Percentiles rank a stretch among this genome's conserved stretches.
Conservation (phyloP, 164 flowering plant genomes). For the Annona cherimola region DNA sequence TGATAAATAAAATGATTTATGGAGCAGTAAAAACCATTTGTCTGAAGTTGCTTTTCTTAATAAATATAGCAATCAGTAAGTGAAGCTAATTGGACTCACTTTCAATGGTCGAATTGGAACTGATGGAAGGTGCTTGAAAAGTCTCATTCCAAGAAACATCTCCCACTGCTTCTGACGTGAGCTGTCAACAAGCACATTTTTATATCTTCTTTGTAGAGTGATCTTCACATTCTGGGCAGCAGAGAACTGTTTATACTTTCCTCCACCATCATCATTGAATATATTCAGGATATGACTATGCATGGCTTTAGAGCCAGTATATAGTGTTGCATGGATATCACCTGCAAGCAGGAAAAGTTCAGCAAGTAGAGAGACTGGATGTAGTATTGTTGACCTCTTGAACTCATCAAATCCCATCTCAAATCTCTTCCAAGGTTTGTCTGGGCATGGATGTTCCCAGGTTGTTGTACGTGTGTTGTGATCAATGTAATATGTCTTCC, state of each 20-base stretch:
- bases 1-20: no score
- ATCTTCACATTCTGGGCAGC: conserved; percentile 93
- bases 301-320: conserved; percentile 99
- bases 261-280: conserved; percentile 86
- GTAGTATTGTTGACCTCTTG: conserved; percentile 78
- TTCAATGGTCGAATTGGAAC: conserved; percentile 55
- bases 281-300: conserved; percentile 96
- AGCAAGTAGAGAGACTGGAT: conserved; percentile 79
- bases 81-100: conserved; percentile 54
- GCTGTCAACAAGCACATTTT: conserved; percentile 88
- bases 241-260: conserved; percentile 86
- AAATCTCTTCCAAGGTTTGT: conserved; percentile 52
- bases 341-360: conserved; percentile 88
- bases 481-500: conserved; percentile 85
- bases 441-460: conserved; percentile 98
- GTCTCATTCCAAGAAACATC: conserved; percentile 95
- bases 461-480: conserved; percentile 96
- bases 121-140: conserved; percentile 96
- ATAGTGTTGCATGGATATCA: conserved; percentile 96
- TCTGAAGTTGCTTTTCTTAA: no score
- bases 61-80: no score
- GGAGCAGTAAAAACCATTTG: no score
- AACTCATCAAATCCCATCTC: conserved; percentile 97
- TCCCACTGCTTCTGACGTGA: conserved; percentile 96
- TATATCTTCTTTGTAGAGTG: conserved; percentile 86